These are phyloP conservation scores for Dendrobium catenatum DNA, from an alignment of 106 monocot species.

Conservation along the genomic window DNA sequence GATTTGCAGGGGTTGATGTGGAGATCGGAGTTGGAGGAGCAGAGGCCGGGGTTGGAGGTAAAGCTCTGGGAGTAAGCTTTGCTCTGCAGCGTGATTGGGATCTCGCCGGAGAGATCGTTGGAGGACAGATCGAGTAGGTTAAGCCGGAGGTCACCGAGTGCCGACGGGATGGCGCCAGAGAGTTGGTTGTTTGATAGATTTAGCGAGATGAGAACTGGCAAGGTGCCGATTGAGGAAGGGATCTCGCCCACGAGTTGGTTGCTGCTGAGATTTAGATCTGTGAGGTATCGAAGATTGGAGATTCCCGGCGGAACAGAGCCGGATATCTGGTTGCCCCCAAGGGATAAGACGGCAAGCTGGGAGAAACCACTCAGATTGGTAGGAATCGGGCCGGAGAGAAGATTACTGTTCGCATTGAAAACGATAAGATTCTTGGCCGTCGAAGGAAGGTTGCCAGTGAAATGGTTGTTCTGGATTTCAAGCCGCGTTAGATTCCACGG, in stretches of 20 bases:
- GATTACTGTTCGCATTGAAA: conserved; percentile 44
- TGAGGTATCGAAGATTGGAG: conserved; percentile 17
- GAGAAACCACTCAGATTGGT: conserved; percentile 22
- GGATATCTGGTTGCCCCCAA: conserved; percentile 45
- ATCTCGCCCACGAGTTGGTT: conserved; percentile 62
- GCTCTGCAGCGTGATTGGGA: conserved; percentile 42
- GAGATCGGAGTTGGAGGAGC: neutral
- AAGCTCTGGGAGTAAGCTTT: conserved; percentile 46
- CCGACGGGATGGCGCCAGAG: conserved; percentile 36
- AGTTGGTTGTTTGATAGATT: conserved; percentile 70
- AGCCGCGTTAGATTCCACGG: conserved; percentile 45
- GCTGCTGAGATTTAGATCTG: conserved; percentile 44
- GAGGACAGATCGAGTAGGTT: conserved; percentile 65
- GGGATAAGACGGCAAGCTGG: conserved; percentile 27
- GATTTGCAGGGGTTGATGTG: neutral
- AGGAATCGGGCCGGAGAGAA: conserved; percentile 53
- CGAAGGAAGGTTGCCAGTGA: conserved; percentile 53
- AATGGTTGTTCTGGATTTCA: conserved; percentile 44
- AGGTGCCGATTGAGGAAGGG: conserved; percentile 36
- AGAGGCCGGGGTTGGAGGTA: conserved; percentile 48
- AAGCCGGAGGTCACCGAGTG: conserved; percentile 27
- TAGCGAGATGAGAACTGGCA: conserved; percentile 45
- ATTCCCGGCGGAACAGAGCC: conserved; percentile 46
- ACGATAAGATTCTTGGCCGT: conserved; percentile 25
- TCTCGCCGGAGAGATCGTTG: conserved; percentile 55